phyloP scores from a whole-genome alignment of 1,139 yeast species.

The Pichia sp. region DNA sequence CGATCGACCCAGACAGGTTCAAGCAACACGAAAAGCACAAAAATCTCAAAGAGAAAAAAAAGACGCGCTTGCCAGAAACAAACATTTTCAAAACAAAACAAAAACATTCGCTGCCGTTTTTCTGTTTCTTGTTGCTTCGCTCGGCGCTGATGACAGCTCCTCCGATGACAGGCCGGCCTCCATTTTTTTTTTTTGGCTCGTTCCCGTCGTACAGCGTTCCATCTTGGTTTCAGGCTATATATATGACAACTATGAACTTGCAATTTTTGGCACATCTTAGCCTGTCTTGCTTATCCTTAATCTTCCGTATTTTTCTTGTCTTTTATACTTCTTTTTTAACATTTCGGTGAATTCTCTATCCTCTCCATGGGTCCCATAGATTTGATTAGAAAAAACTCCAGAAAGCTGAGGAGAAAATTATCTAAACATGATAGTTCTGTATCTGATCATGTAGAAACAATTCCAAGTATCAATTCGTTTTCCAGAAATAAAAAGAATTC shows the following conservation, averaged over 20 bases:
- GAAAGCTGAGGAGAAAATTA: slow-evolving; percentile 9
- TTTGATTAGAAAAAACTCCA: slow-evolving; percentile 10
- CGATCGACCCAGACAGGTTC: background rate
- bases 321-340: background rate
- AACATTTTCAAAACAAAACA: background rate
- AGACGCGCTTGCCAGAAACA: background rate
- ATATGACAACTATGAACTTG: background rate
- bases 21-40: no score
- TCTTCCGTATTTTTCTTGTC: background rate
- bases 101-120: background rate
- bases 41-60: no score
- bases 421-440: slow-evolving; percentile 5
- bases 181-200: background rate
- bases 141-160: background rate
- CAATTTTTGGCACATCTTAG: no score
- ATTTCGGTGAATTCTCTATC: background rate
- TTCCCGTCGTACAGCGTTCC: background rate
- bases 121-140: background rate
- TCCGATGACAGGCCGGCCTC: background rate
- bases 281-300: background rate
- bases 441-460: background rate
- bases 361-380: slow-evolving; percentile 6
- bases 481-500: background rate
- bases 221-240: background rate
- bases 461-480: background rate